Base-by-base conservation (phyloP, 371 early-diverging fungal species). In the Mucor indicus region DNA sequence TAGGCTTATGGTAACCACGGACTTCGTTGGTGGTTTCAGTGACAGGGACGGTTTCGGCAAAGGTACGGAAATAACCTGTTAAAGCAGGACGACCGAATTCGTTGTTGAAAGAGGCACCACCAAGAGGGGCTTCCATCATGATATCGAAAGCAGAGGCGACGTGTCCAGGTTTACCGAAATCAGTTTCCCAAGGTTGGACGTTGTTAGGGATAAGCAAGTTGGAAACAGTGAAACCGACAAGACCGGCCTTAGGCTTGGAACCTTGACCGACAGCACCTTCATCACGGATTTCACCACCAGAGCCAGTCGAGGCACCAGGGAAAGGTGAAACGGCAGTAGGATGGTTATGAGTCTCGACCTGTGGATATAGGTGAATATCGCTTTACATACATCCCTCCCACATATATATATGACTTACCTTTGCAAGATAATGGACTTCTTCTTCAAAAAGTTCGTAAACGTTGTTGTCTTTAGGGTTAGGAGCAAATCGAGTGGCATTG, bases 281-380 rank as follows among this genome's bases (percentile, higher is more conserved):
- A 67, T 97, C 98, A 67, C 97, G 91, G 62, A 98, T 96, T 68
- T 98, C 97, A 64, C 97, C 98, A 64, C 97, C 97, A 11, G 95
- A 84, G 44, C 93, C 92, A 20, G 92, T 92, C 12, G 90, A 85
- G 12, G 98, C 98, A 59, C 98, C 98, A 24, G 97, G 91, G 69
- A 87, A 96, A 32, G 98, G 98, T 27, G 96, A 95, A 12, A 98
- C 95, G 11, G 95, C 95, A 15, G 97, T 98, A 32, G 98, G 98
- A 68, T 98, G 98, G 71, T 98, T 98, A 70, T 98, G 98, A 0
- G 98, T 98, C 75, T 98, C 98, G 17, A 98, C 98, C 77, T 76
- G 58, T 19, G 3, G 33, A 43, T 38, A 44, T n/a, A 25, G 8
- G 32, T 27, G 2, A 6, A 25, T 24, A n/a, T 8, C 15, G 15